Evolutionary conservation across 176 grass and related monocot species (phyloP), one percentile per base, ranked within the genome.

Genomic region (Phyllostachys edulis): DNA sequence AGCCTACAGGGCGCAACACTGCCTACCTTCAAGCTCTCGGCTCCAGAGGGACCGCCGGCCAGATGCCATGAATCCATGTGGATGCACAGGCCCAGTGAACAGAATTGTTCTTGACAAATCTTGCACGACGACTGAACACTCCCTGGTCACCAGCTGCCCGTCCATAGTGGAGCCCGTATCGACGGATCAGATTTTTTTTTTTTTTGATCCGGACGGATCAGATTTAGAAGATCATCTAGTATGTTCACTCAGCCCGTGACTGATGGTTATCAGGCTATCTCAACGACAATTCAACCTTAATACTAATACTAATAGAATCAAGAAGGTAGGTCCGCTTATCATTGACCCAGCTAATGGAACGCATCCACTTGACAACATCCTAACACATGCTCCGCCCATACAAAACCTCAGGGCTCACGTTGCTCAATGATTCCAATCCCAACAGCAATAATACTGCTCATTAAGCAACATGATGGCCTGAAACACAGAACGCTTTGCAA

Each of bases 61-160:
- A 59, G 87, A 89, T 76, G 44, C 82, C 77, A 62, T 45, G 71
- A 64, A 32, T 24, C 78, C 83, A 90, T 66, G 88, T 82, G 79
- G 79, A 73, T 78, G 47, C 73, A 86, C 84, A 90, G 78, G 66
- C 38, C 49, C 54, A 57, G 66, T 2, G 15, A 59, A 56, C 57
- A 67, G 26, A 63, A 51, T 46, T 23, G 45, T 71, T 82, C 73
- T 46, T 72, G 64, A 66, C 63, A 46, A 74, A 74, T 70, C 23
- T 69, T 57, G 32, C 75, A 75, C 40, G 51, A 20, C 61, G 50
- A 34, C 41, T 41, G 42, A 42, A 16, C 39, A 71, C 73, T 20
- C 75, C 10, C 62, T 52, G 45, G 7, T 24, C 37, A 82, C 34
- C 57, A 39, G 38, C 47, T 34, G 26, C 23, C 40, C 65, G 18